phyloP scores from a whole-genome alignment of 495 filamentous ascomycete species.

The Collariella sp. region DNA sequence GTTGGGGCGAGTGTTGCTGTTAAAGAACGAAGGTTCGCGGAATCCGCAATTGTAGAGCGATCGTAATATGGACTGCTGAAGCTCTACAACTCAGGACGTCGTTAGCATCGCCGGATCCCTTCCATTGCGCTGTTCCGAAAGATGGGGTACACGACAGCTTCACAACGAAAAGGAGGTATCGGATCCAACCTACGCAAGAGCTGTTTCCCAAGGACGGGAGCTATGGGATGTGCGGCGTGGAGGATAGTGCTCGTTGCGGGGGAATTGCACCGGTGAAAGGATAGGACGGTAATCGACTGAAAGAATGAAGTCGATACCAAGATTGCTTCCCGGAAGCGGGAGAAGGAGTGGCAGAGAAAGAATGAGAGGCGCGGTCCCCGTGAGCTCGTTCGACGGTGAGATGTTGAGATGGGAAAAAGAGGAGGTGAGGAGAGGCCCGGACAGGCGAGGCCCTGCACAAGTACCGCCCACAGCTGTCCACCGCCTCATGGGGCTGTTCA shows the following conservation, averaged over 20 bases:
- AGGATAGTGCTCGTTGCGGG: conserved; percentile 7
- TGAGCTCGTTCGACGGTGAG: conserved; percentile 21
- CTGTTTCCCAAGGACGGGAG: conserved; percentile 12
- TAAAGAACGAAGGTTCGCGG: conserved; percentile 1
- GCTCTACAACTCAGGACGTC: background rate
- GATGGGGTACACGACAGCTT: background rate
- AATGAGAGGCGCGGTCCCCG: conserved; percentile 19
- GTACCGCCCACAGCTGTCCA: conserved; percentile 3
- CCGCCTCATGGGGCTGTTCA: conserved; percentile 18
- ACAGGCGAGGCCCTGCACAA: conserved; percentile 8
- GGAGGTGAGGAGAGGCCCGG: conserved; percentile 14
- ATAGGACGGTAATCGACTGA: conserved; percentile 49
- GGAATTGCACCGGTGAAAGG: conserved; percentile 34
- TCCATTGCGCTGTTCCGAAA: background rate
- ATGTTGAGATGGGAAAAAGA: conserved; percentile 19
- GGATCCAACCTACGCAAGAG: conserved; percentile 27
- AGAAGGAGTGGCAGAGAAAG: conserved; percentile 24
- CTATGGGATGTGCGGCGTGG: conserved; percentile 17
- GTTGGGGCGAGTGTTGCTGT: background rate
- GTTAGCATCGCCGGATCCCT: background rate
- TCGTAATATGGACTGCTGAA: conserved; percentile 1
- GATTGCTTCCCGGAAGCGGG: conserved; percentile 14
- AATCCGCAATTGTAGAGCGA: background rate
- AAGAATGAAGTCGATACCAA: conserved; percentile 73
- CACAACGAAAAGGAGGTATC: background rate